These are phyloP conservation scores for Suillus bovinus DNA, from an alignment of 768 basidiomycete genomes.

Conservation along the genomic window DNA sequence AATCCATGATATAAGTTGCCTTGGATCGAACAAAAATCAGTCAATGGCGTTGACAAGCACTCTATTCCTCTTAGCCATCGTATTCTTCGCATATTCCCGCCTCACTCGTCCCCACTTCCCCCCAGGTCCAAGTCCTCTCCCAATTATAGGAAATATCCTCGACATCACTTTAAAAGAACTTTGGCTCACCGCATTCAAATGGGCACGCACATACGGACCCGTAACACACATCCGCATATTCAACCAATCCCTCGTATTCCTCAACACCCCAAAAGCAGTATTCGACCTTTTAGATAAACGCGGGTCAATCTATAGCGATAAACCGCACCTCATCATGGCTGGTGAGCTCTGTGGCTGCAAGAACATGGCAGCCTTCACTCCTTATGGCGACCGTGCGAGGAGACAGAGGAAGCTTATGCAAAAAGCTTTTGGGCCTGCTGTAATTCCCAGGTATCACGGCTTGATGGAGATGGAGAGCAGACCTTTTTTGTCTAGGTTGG, in stretches of 20 bases:
- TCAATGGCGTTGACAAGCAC: background rate
- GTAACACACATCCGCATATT: conserved; percentile 66
- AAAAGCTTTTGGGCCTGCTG: conserved; percentile 55
- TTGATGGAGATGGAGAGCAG: conserved; percentile 58
- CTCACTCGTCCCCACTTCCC: conserved; percentile 41
- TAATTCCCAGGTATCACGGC: conserved; percentile 57
- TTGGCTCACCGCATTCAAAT: conserved; percentile 61
- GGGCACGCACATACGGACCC: conserved; percentile 56
- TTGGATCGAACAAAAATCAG: background rate
- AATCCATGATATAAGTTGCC: background rate
- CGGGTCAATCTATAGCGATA: conserved; percentile 74
- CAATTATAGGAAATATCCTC: conserved; percentile 62
- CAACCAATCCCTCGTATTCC: conserved; percentile 66
- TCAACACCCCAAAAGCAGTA: conserved; percentile 59
- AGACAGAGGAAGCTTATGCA: conserved; percentile 70
- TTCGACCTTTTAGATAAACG: conserved; percentile 70
- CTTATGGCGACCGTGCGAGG: conserved; percentile 60
- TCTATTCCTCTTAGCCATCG: conserved; percentile 15
- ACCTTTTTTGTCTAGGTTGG: conserved; percentile 54
- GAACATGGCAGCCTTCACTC: conserved; percentile 71
- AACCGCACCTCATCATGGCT: conserved; percentile 66
- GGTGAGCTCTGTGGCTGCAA: conserved; percentile 72
- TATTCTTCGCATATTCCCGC: conserved; percentile 20
- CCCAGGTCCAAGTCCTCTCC: conserved; percentile 68
- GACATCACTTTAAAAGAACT: conserved; percentile 62